Conservation (phyloP, 1,284 basidiomycete species). For the Xerocomus nothofagi region DNA sequence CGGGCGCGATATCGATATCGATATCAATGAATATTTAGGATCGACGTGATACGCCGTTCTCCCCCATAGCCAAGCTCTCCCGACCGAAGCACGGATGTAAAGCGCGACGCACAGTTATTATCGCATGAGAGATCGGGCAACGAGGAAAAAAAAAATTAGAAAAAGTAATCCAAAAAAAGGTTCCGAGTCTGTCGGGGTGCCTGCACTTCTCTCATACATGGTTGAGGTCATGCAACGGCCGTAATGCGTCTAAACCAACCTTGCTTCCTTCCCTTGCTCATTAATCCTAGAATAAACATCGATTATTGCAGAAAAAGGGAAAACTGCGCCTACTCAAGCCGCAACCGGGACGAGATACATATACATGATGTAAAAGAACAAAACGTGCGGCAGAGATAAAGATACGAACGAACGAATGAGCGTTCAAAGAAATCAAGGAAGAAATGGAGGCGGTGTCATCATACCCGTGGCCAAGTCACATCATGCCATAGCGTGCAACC, state of each 20-base stretch:
- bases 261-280: constrained; percentile 24
- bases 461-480: constrained; percentile 15
- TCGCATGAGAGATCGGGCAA: constrained; percentile 7
- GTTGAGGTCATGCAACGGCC: constrained; percentile 15
- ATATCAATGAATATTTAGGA: constrained; percentile 13
- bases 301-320: not conserved
- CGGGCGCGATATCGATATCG: too few relatives aligned
- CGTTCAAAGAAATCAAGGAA: constrained; percentile 1
- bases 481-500: constrained; percentile 10
- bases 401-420: constrained; percentile 2
- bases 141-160: constrained; percentile 3
- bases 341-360: constrained; percentile 1
- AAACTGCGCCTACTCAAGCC: not conserved
- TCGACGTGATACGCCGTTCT: constrained; percentile 13
- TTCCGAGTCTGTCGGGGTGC: constrained; percentile 30
- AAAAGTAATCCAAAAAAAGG: too few relatives aligned
- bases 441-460: constrained; percentile 2
- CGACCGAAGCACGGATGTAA: constrained; percentile 3
- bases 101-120: not conserved
- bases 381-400: constrained; percentile 17
- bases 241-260: constrained; percentile 24
- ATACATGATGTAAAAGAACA: constrained; percentile 28
- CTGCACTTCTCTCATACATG: constrained; percentile 25
- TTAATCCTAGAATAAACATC: constrained; percentile 31
- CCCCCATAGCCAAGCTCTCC: not conserved